Evolutionary conservation across 2,329 filamentous ascomycete species (phyloP).

Genomic region (Penicillium occitanis): DNA sequence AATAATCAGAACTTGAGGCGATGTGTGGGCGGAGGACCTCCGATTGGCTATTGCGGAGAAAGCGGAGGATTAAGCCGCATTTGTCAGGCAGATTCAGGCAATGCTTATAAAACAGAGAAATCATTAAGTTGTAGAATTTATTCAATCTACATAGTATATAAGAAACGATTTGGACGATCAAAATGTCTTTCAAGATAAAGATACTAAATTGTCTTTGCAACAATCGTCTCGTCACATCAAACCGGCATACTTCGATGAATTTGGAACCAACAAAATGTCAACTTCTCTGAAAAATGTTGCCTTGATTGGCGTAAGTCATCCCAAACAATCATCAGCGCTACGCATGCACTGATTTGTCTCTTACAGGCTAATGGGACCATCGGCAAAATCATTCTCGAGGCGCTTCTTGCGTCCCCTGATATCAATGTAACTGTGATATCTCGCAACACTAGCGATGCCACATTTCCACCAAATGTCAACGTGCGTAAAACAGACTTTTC

Average conservation of each 20-base stretch:
- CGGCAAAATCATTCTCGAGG: constrained; percentile 26
- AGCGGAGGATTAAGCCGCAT: not conserved
- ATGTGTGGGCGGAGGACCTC: not conserved
- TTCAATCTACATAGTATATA: not conserved
- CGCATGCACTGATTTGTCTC: not conserved
- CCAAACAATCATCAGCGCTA: not conserved
- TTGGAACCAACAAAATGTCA: not conserved
- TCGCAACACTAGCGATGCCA: constrained; percentile 27
- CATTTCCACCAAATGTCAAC: constrained; percentile 25
- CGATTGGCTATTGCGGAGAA: constrained; percentile 10
- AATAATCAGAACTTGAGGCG: not conserved
- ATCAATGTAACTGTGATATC: constrained; percentile 31
- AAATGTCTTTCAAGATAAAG: not conserved
- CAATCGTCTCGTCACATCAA: not conserved
- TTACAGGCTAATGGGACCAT: constrained; percentile 29
- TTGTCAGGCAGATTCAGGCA: constrained; percentile 9
- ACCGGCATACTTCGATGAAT: not conserved
- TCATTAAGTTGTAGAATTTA: not conserved
- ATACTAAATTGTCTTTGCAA: not conserved
- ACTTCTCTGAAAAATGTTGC: not conserved
- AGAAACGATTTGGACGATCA: not conserved
- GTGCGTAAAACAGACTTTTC: constrained; percentile 31
- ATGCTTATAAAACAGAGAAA: not conserved
- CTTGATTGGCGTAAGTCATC: not conserved
- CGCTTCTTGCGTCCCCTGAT: constrained; percentile 20